These are phyloP conservation scores for Blastobotrys terrestris DNA, from an alignment of 805 yeast species.

Conservation along the genomic window DNA sequence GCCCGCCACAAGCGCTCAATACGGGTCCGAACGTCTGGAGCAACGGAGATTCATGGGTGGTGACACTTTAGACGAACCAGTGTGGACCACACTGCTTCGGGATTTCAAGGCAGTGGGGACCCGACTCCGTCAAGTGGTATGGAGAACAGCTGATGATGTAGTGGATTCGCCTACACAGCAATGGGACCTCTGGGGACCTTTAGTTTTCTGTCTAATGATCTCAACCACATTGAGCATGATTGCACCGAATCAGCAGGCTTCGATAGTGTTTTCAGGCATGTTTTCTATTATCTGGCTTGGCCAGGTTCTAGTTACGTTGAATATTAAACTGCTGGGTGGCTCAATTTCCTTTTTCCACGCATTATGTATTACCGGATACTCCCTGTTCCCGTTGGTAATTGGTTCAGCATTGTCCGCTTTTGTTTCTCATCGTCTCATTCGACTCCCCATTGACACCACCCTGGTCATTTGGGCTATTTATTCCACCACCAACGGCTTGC, in stretches of 20 bases:
- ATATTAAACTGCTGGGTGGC: slow-evolving; percentile 57
- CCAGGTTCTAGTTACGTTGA: slow-evolving; percentile 52
- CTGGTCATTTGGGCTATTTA: slow-evolving; percentile 58
- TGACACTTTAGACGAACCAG: slow-evolving; percentile 69
- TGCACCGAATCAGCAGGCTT: slow-evolving; percentile 38
- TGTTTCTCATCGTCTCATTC: slow-evolving; percentile 42
- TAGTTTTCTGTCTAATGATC: slow-evolving; percentile 52
- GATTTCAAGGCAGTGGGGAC: slow-evolving; percentile 41
- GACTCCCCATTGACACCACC: slow-evolving; percentile 42
- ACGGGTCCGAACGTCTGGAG: slow-evolving; percentile 30
- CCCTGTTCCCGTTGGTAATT: slow-evolving; percentile 57
- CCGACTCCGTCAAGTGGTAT: slow-evolving; percentile 38
- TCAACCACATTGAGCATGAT: slow-evolving; percentile 43
- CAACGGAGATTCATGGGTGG: slow-evolving; percentile 57
- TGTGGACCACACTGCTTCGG: slow-evolving; percentile 46
- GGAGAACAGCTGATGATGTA: slow-evolving; percentile 30
- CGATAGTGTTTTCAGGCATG: slow-evolving; percentile 58
- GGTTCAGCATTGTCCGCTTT: slow-evolving; percentile 46
- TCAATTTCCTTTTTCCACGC: slow-evolving; percentile 62
- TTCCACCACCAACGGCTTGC: slow-evolving; percentile 55
- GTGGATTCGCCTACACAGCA: slow-evolving; percentile 18
- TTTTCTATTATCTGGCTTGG: slow-evolving; percentile 61
- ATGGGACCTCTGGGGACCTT: slow-evolving; percentile 56
- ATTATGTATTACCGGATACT: slow-evolving; percentile 63
- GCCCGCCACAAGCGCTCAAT: slow-evolving; percentile 15